These are phyloP conservation scores for Cryptococcus sp. DNA, from an alignment of 1,284 basidiomycete species.

Conservation along the genomic window DNA sequence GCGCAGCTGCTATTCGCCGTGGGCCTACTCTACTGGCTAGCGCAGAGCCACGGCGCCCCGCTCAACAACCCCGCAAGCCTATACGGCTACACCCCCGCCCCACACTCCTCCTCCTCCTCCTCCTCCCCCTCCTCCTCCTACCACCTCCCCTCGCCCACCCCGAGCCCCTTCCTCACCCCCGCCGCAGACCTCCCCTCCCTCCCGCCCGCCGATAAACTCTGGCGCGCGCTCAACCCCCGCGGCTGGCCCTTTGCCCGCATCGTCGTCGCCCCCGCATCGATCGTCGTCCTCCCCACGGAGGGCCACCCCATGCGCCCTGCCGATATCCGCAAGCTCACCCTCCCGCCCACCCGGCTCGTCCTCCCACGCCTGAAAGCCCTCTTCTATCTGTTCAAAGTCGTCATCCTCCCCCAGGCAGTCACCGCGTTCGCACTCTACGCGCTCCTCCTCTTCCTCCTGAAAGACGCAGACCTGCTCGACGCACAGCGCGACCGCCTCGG, in stretches of 20 bases:
- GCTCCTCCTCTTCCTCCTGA: slow-evolving; percentile 81
- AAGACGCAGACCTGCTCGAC: slow-evolving; percentile 85
- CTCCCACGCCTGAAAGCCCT: slow-evolving; percentile 53
- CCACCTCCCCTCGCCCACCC: slow-evolving; percentile 5
- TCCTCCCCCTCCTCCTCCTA: too few species aligned
- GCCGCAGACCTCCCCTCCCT: slow-evolving; percentile 20
- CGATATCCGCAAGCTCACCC: slow-evolving; percentile 37
- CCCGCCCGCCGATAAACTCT: slow-evolving; percentile 54
- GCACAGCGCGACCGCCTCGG: slow-evolving; percentile 62
- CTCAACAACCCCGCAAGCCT: slow-evolving; percentile 31
- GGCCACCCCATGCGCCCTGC: slow-evolving; percentile 41
- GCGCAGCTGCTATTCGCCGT: slow-evolving; percentile 41
- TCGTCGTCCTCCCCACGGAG: slow-evolving; percentile 61
- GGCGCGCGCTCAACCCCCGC: slow-evolving; percentile 75
- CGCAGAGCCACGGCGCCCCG: slow-evolving; percentile 29
- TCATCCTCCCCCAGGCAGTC: slow-evolving; percentile 75
- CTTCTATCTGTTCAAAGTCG: slow-evolving; percentile 72
- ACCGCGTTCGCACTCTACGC: slow-evolving; percentile 73
- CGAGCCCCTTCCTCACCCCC: slow-evolving; percentile 14
- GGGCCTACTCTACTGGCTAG: slow-evolving; percentile 47
- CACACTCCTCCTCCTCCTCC: slow-evolving; percentile 11
- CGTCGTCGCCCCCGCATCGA: slow-evolving; percentile 71
- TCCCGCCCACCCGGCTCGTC: slow-evolving; percentile 32
- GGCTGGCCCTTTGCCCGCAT: slow-evolving; percentile 70
- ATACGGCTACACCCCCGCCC: slow-evolving; percentile 40